Conservation (phyloP, 2,329 filamentous ascomycete species). For the Colletotrichum tropicicola region DNA sequence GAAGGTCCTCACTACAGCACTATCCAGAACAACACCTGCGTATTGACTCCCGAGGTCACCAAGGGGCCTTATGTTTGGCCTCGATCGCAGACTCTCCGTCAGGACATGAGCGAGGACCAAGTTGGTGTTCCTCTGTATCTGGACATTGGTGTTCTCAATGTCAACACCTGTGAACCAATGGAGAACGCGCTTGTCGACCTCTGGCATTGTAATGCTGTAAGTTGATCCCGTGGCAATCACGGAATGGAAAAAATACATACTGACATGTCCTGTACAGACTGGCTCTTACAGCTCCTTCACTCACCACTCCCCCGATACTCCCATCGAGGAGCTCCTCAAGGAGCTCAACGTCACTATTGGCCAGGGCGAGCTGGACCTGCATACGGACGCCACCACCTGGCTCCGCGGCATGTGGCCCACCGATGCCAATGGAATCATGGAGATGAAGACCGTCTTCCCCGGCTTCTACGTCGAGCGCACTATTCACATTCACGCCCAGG, state of each 20-base stretch:
- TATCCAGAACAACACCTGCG: slow-evolving; percentile 34
- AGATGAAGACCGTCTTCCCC: slow-evolving; percentile 53
- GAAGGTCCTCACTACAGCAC: slow-evolving; percentile 22
- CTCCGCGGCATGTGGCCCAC: slow-evolving; percentile 32
- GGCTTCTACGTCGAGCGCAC: slow-evolving; percentile 55
- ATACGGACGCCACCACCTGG: slow-evolving; percentile 20
- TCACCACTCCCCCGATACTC: slow-evolving; percentile 4
- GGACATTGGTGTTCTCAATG: slow-evolving; percentile 34
- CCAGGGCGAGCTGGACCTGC: slow-evolving; percentile 7
- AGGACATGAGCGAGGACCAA: slow-evolving; percentile 51
- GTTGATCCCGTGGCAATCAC: neutral
- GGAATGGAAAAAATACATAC: neutral
- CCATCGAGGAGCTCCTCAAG: slow-evolving; percentile 20
- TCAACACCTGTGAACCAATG: slow-evolving; percentile 32
- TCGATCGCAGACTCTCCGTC: slow-evolving; percentile 54
- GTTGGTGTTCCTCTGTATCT: slow-evolving; percentile 51
- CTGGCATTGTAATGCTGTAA: slow-evolving; percentile 25
- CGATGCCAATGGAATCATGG: slow-evolving; percentile 36
- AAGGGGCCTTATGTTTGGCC: slow-evolving; percentile 37
- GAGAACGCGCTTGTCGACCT: slow-evolving; percentile 15
- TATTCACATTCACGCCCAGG: slow-evolving; percentile 56
- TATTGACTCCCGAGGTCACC: slow-evolving; percentile 21
- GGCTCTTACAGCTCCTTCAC: slow-evolving; percentile 25
- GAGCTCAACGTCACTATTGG: slow-evolving; percentile 24
- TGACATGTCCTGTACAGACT: neutral